Percentiles rank a stretch among this genome's conserved stretches.
These are phyloP conservation scores for Yarrowia hollandica DNA, from an alignment of 805 yeast genomes.

Conservation along the genomic window DNA sequence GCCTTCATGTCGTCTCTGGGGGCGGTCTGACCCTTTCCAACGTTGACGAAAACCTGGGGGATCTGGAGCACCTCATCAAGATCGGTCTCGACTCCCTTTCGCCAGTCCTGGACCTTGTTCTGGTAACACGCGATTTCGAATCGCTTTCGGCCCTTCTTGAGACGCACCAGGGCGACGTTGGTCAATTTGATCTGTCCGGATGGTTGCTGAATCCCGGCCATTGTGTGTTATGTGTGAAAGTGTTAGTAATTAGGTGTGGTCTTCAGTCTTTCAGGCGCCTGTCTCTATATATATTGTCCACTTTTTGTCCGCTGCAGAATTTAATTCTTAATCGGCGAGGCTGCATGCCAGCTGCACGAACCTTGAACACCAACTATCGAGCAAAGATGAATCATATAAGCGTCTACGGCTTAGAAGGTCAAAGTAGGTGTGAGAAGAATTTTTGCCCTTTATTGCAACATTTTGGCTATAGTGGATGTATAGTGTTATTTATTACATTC, in stretches of 20 bases:
- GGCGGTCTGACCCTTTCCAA: conserved; percentile 92
- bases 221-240: conserved; percentile 33
- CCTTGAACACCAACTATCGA: not conserved
- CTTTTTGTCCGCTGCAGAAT: not conserved
- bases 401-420: too few species aligned
- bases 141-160: conserved; percentile 84
- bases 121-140: conserved; percentile 96
- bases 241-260: conserved; percentile 13
- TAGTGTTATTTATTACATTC: too few species aligned
- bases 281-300: not conserved
- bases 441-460: too few species aligned
- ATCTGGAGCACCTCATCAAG: conserved; percentile 94
- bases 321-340: not conserved
- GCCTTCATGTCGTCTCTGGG: conserved; percentile 76
- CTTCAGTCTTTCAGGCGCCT: not conserved
- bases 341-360: not conserved
- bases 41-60: conserved; percentile 90
- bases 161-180: conserved; percentile 87
- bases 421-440: too few species aligned
- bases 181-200: conserved; percentile 84
- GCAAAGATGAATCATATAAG: conserved; percentile 16
- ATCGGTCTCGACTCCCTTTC: conserved; percentile 85
- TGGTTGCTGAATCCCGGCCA: conserved; percentile 77
- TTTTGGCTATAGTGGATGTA: too few species aligned
- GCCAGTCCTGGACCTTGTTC: conserved; percentile 94